Conservation (phyloP, 2,329 filamentous ascomycete species). For the Hypomyces rosellus region DNA sequence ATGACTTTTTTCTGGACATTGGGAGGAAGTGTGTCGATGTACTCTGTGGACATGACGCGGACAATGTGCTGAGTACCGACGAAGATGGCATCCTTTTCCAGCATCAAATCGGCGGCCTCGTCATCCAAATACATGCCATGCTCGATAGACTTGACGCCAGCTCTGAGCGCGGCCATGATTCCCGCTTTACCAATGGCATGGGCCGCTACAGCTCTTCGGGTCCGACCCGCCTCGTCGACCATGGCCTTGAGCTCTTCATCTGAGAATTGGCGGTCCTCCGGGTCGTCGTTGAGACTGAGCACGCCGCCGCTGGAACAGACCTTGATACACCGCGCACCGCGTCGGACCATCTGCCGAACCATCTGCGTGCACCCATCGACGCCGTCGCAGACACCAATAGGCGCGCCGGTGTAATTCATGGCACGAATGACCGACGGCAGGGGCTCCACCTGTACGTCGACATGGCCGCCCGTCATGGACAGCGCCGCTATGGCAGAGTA, state of each 20-base stretch:
- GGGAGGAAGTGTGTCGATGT: constrained; percentile 28
- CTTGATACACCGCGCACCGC: constrained; percentile 36
- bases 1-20: constrained; percentile 8
- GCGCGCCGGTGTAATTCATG: constrained; percentile 26
- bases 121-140: constrained; percentile 35
- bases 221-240: constrained; percentile 31
- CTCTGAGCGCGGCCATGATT: constrained; percentile 31
- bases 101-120: constrained; percentile 34
- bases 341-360: constrained; percentile 33
- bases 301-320: constrained; percentile 35
- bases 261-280: constrained; percentile 33
- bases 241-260: constrained; percentile 32
- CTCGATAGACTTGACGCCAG: constrained; percentile 33
- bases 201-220: constrained; percentile 31
- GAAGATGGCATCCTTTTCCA: constrained; percentile 29
- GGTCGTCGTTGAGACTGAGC: constrained; percentile 33
- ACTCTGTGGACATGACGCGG: constrained; percentile 23
- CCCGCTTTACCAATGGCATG: constrained; percentile 36
- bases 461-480: constrained; percentile 43
- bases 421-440: constrained; percentile 26
- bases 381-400: constrained; percentile 30
- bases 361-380: constrained; percentile 35
- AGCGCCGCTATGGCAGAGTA: constrained; percentile 40
- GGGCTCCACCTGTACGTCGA: constrained; percentile 31
- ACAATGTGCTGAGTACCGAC: constrained; percentile 34